Evolutionary conservation across 768 basidiomycete genomes (phyloP), one percentile per base, ranked within the genome.

Genomic region (Collybiopsis confluens): DNA sequence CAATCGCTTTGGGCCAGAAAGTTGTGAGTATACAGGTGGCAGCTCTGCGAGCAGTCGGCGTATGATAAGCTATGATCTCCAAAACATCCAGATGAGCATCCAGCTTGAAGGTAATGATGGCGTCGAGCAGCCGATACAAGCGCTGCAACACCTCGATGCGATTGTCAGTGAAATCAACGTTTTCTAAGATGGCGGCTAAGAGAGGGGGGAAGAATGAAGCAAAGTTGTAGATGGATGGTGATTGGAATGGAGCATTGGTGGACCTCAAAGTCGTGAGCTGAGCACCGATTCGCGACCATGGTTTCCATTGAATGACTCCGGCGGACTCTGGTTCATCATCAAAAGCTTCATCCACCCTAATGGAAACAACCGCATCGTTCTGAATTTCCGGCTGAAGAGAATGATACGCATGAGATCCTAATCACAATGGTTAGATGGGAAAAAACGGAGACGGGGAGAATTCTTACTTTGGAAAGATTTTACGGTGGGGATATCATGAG

Each of bases 81-180:
- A 94, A 74, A 1, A 90, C 53, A 66, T 92, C 90, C 40, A 82
- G 71, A 62, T 85, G 85, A 3, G 80, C 73, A 64, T 92, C 90
- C 0, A 77, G 73, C 62, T 91, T 92, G 28, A 73, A 68, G 23
- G 67, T 70, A 15, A 82, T 65, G 24, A 91, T 73, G 16, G 78
- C 64, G 23, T 72, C 67, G 26, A 92, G 62, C 13, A 92, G 68
- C 11, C 75, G 74, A 57, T 77, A 74, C 45, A 88, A 73, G 13
- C 77, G 74, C 57, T 81, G 70, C 18, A 74, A 58, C 3, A 73
- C 73, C 44, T 77, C 72, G 20, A 63, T 57, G 15, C 63, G 64
- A 52, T 68, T 60, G 45, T 64, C 58, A 56, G 62, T 51, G 50
- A 75, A 60, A 53, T 84, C 74, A 40, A 89, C 69, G 41, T 69